Evolutionary conservation across 2,329 filamentous ascomycete species (phyloP), one percentile per base, ranked within the genome.

Genomic region (Lachnellula willkommii): DNA sequence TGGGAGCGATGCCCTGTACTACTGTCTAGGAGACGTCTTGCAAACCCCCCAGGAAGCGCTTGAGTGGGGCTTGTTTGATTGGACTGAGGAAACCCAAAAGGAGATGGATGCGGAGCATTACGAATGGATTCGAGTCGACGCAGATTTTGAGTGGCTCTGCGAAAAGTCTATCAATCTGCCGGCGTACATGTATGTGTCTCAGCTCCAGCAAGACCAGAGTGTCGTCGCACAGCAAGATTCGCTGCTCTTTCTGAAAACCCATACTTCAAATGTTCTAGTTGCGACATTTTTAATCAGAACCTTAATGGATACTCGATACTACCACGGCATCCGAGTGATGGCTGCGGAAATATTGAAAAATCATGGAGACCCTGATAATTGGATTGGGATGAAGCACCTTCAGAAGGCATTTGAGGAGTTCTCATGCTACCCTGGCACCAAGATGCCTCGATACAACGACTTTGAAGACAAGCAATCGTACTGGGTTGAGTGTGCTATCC

Each of bases 111-210:
- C 91, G 61, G 94, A 99, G 69, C 95, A 90, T 0, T 99, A 96
- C 67, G 94, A 99, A 70, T 99, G 95, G 94, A 95, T 99, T 64
- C 87, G 94, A 20, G 89, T 97, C 74, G 94, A 99, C 71, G 92
- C 93, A 15, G 95, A 99, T 72, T 97, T 97, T 64, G 94, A 99
- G 71, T 99, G 94, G 94, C 86, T 96, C 56, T 94, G 89, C 72
- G 87, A 87, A 63, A 89, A 95, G 72, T 75, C 87, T 49, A 78
- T 80, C 11, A 87, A 86, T 60, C 90, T 96, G 80, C 90, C 90
- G 47, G 84, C 90, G 4, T 97, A 97, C 77, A 99, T 99, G 95
- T 96, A 94, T 70, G 84, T 96, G 56, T 96, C 94, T 22, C 94
- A 99, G 71, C 78, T 99, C 60, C 94, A 99, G 70, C 94, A 99